These are phyloP conservation scores for Mercurialis annua DNA, from an alignment of 345 rosid species.

Conservation along the genomic window DNA sequence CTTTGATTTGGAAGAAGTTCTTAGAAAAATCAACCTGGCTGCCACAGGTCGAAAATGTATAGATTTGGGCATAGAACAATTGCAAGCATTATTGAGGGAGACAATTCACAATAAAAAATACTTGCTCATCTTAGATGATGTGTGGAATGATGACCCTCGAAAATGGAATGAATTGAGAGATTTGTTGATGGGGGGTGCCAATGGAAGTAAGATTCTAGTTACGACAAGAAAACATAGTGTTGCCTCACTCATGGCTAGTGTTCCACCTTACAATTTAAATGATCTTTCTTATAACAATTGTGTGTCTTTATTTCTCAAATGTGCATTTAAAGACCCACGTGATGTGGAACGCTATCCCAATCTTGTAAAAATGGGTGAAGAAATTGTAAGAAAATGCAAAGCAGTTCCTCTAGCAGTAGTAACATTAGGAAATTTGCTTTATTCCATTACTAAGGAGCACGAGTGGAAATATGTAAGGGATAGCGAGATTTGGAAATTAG, in stretches of 20 bases:
- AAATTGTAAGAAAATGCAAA: slow-evolving; percentile 30
- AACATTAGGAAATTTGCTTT: slow-evolving; percentile 20
- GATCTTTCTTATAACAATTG: slow-evolving; percentile 17
- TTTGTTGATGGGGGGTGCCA: background rate
- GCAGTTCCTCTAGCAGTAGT: slow-evolving; percentile 28
- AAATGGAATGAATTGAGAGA: slow-evolving; percentile 5
- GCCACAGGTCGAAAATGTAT: no score
- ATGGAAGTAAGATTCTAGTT: slow-evolving; percentile 23
- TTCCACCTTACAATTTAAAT: background rate
- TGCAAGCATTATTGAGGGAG: background rate
- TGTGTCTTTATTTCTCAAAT: slow-evolving; percentile 19
- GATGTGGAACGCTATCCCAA: background rate
- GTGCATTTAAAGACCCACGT: slow-evolving; percentile 28
- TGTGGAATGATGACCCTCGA: slow-evolving; percentile 9
- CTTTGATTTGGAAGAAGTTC: background rate
- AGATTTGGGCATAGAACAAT: background rate
- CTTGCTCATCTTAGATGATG: slow-evolving; percentile 22
- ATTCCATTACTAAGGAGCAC: slow-evolving; percentile 4
- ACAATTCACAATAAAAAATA: background rate
- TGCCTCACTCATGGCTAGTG: slow-evolving; percentile 3
- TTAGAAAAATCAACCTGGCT: background rate
- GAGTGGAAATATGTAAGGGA: background rate
- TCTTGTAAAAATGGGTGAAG: slow-evolving; percentile 10
- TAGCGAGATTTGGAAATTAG: background rate
- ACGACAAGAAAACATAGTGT: slow-evolving; percentile 15